Evolutionary conservation across 108 stramenopile species (phyloP), one percentile per base, ranked within the genome.

Genomic region (Nitzschia inconspicua): DNA sequence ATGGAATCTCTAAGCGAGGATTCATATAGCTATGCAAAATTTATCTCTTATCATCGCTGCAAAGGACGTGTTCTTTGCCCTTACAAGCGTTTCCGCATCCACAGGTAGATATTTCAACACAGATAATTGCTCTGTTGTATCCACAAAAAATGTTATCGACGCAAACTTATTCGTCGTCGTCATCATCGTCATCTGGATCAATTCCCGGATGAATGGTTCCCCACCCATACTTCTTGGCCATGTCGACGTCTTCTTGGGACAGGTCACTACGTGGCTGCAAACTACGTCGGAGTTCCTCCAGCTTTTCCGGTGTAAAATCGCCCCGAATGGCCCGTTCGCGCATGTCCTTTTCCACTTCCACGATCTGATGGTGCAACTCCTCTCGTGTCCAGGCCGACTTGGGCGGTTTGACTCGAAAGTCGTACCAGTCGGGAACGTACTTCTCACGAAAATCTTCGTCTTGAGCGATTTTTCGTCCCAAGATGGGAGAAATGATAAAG

Each of bases 381-480:
- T 80, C 60, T 44, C 82, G 59, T 3, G 91, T 87, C 91, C 83
- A 87, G 1, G 79, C 82, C 30, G 67, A 76, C 19, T 75, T 66
- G 4, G 91, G 91, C 42, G 77, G 78, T 36, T 83, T 71, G 5
- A 92, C 64, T 1, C 83, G 80, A 39, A 78, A 92, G 53, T 92
- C 87, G 54, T 89, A 92, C 84, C 84, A 92, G 19, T 52, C 66
- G 13, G 90, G 90, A 48, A 91, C 64, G 51, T 78, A 91, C 40
- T 80, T 83, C 10, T 78, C 42, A 24, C 78, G 72, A 63, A 92
- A 89, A 47, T 87, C 84, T 23, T 79, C 74, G 42, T 92, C 91
- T 23, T 80, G 74, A 5, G 91, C 91, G 47, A 92, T 92, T 51
- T 84, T 83, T 13, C 72, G 67, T 14, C 91, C 91, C 24, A 92